Base-by-base conservation (phyloP, 176 grass and related monocot species). In the Zoysia pacifica region DNA sequence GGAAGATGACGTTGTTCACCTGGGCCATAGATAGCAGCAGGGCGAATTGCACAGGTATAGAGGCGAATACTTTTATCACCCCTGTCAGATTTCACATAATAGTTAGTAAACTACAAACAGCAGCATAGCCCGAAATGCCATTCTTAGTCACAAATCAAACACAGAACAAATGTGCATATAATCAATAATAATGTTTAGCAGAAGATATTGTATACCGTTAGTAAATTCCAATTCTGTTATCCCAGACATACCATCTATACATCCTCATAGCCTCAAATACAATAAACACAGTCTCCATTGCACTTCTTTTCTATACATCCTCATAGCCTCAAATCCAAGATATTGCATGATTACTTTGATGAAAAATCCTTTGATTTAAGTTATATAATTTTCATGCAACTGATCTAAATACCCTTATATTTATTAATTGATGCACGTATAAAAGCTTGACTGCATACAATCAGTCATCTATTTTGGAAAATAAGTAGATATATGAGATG, bases 1-100 rank as follows among this genome's bases (percentile, higher is more conserved):
- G 92, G 92, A 89, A 94, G 67, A 50, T 94, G 95, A 14, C 95
- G 82, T 64, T 98, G 88, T 74, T 98, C 95, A 69, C 90, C 87
- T 73, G 95, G 92, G 8, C 95, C 95, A 65, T 98, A 94, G 75
- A 98, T 98, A 85, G 92, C 92, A 81, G 90, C 92, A 50, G 95
- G 90, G 73, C 92, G 89, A 79, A 94, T 89, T 35, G 92, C 90
- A 73, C 95, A 94, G 67, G 95, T 94, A 94, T 93, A 94, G 61
- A 98, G 86, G 55, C 86, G 64, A 38, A 43, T 41, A 59, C 70
- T 58, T 81, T 63, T 81, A 62, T 87, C 73, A 47, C 37, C 45
- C 77, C 87, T 89, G 77, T 49, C 76, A 45, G 9, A 9, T 80
- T 76, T 64, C 42, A 84, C 52, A 5, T 65, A 48, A 80, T 75